These are phyloP conservation scores for Leccinum sublutescens DNA, from an alignment of 768 basidiomycete genomes.

Conservation along the genomic window DNA sequence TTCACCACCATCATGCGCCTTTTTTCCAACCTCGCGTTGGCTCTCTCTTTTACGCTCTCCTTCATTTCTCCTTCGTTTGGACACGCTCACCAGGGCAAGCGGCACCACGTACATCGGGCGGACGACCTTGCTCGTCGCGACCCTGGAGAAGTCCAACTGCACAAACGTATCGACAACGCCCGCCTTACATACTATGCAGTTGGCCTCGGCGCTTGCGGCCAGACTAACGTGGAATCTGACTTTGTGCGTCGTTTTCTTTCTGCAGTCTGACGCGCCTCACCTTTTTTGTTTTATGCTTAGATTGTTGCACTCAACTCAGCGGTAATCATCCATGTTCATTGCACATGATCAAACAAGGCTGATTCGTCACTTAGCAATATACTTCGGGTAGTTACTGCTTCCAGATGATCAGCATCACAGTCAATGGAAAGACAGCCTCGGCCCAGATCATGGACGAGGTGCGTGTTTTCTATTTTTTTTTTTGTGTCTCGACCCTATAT, in stretches of 20 bases:
- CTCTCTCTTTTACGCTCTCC: conserved; percentile 18
- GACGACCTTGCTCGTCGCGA: conserved; percentile 25
- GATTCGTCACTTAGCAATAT: conserved; percentile 49
- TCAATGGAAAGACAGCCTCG: conserved; percentile 51
- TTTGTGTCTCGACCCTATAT: background rate
- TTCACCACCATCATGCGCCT: conserved; percentile 24
- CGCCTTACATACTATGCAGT: conserved; percentile 41
- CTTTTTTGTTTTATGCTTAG: conserved; percentile 28
- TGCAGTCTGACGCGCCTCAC: conserved; percentile 2
- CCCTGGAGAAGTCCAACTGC: conserved; percentile 22
- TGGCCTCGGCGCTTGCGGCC: conserved; percentile 46
- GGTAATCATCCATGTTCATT: conserved; percentile 12
- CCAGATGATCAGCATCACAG: conserved; percentile 59
- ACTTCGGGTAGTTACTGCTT: conserved; percentile 52
- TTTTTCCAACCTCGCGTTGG: conserved; percentile 19
- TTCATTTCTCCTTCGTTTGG: conserved; percentile 19
- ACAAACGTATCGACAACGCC: conserved; percentile 20
- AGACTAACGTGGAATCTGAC: conserved; percentile 28
- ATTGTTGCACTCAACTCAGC: conserved; percentile 48
- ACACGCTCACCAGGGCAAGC: conserved; percentile 21
- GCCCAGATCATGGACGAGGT: conserved; percentile 68
- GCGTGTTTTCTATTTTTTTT: conserved; percentile 1
- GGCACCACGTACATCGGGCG: conserved; percentile 24
- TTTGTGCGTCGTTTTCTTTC: conserved; percentile 28
- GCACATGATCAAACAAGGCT: background rate